Base-by-base conservation (phyloP, 306 rosid species). In the Lathyrus aphaca region DNA sequence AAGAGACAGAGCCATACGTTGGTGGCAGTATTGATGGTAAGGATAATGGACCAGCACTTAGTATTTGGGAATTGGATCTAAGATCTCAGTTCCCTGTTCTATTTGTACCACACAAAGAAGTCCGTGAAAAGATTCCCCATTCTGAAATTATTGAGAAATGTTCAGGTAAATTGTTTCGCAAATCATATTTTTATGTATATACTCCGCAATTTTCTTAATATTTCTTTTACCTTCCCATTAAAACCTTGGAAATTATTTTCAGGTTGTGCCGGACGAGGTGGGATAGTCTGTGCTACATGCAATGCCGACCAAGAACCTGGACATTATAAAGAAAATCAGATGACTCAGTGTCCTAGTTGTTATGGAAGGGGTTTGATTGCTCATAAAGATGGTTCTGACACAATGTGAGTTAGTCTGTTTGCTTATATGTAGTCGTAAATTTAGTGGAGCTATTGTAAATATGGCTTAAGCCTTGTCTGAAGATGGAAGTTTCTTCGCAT, bases 301-400 rank as follows among this genome's bases (percentile, higher is more conserved):
- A 91, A 91, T 72, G 85, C 82, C 21, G 74, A 77, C 76, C 82
- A 86, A 84, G 99, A 91, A 84, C 88, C 85, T 80, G 99, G 99
- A 76, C 76, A 70, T 71, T 85, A 82, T 68, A 86, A 83, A 80
- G 92, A 84, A 82, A 94, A 88, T 79, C 97, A 83, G 81, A 80
- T 87, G 99, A 54, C 60, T 38, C 81, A 74, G 66, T 94, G 98
- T 69, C 69, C 86, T 48, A 70, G 82, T 81, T 94, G 99, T 86
- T 63, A 88, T 56, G 96, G 99, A 64, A 91, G 99, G 81, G 95
- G 99, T 74, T 87, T 91, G 80, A 83, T 94, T 77, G 99, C 99
- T 76, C 99, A 88, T 74, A 86, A 66, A 77, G 99, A 94, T 85
- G 99, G 97, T 78, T 91, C 99, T 68, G 99, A 94, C 76, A 71